Percentiles rank a stretch among this genome's conserved stretches.
Conservation (phyloP, 2,329 filamentous ascomycete genomes). For the Drechslerella stenobrocha region DNA sequence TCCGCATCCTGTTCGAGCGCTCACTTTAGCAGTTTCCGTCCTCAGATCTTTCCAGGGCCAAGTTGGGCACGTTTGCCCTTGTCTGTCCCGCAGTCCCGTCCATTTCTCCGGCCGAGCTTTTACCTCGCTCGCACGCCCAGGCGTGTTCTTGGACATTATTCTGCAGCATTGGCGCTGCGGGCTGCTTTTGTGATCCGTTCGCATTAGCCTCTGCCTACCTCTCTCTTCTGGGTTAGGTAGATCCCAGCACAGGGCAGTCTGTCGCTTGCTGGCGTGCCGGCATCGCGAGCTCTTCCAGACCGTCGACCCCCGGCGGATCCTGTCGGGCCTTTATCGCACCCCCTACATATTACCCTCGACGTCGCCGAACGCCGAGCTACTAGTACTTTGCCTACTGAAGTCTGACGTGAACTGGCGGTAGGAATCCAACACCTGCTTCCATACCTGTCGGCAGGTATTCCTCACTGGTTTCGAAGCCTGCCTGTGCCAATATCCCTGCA, state of each 20-base stretch:
- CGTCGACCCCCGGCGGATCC: not conserved
- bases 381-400: not conserved
- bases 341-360: not conserved
- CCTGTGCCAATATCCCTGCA: not conserved
- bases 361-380: not conserved
- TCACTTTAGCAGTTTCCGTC: too few species aligned
- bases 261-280: not conserved
- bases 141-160: not conserved
- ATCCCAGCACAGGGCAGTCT: too few species aligned
- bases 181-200: not conserved
- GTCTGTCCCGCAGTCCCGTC: not conserved
- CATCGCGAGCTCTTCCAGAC: not conserved
- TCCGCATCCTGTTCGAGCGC: too few species aligned
- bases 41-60: slow-evolving; percentile 32
- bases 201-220: not conserved
- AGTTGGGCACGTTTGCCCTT: slow-evolving; percentile 5
- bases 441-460: slow-evolving; percentile 1
- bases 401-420: not conserved
- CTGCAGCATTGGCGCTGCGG: slow-evolving; percentile 5
- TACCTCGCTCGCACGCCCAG: not conserved
- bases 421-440: too few species aligned
- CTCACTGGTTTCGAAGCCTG: not conserved
- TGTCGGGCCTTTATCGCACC: not conserved
- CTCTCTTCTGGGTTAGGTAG: too few species aligned
- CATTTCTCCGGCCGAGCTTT: not conserved